Conservation (phyloP, 331 rosid species). For the Rhamnella rubrinervis region DNA sequence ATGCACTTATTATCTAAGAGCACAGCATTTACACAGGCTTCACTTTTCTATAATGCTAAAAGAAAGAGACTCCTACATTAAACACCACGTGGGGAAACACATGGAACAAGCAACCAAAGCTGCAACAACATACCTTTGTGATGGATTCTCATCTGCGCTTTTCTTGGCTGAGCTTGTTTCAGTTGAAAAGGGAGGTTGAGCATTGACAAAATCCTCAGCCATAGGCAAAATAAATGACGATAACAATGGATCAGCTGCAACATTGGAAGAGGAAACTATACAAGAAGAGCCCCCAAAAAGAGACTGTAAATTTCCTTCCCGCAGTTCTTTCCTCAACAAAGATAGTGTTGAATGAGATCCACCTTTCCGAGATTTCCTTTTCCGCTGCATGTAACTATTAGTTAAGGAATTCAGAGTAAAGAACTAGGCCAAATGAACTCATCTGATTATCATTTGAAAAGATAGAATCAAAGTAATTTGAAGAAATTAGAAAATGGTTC, state of each 20-base stretch:
- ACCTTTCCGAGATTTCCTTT: constrained; percentile 84
- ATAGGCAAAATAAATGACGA: constrained; percentile 83
- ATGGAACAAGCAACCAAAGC: background rate
- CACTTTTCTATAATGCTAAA: background rate
- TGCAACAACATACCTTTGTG: constrained; percentile 49
- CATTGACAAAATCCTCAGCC: constrained; percentile 59
- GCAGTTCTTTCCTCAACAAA: constrained; percentile 86
- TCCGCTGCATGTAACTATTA: constrained; percentile 79
- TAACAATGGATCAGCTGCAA: constrained; percentile 84
- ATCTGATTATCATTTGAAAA: background rate
- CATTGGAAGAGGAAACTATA: constrained; percentile 71
- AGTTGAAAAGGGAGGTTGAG: constrained; percentile 55
- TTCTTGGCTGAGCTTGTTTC: constrained; percentile 68
- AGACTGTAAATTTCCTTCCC: constrained; percentile 86
- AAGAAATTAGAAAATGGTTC: background rate
- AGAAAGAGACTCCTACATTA: background rate
- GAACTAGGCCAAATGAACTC: constrained; percentile 3
- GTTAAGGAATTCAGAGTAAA: constrained; percentile 52
- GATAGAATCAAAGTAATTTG: constrained; percentile 8
- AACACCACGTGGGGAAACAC: background rate
- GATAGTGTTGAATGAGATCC: constrained; percentile 89
- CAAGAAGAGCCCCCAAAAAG: constrained; percentile 79
- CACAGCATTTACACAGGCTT: background rate
- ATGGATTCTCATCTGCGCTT: constrained; percentile 40
- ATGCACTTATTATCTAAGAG: background rate